Conservation (phyloP, 805 yeast genomes). For the Metahyphopichia silvanorum region DNA sequence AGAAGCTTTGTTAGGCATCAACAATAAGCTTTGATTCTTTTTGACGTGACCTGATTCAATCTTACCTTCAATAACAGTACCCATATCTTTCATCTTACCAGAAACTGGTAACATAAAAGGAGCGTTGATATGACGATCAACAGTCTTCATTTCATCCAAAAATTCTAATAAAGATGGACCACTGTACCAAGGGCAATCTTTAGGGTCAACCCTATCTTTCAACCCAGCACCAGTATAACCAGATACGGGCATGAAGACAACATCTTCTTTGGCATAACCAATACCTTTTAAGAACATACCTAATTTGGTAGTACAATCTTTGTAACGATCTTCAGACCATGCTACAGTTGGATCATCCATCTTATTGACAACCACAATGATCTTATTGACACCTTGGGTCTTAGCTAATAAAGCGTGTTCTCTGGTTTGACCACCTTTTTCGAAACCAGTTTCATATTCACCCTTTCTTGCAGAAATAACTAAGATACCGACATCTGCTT, state of each 20-base stretch:
- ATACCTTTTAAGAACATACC: constrained; percentile 76
- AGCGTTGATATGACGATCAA: constrained; percentile 83
- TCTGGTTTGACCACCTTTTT: constrained; percentile 98
- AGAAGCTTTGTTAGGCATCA: constrained; percentile 88
- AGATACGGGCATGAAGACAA: constrained; percentile 93
- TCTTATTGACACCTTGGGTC: constrained; percentile 95
- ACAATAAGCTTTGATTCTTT: constrained; percentile 67
- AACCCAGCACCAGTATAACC: constrained; percentile 97
- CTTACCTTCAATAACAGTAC: constrained; percentile 97
- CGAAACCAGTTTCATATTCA: constrained; percentile 98
- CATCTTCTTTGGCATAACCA: constrained; percentile 87
- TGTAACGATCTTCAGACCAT: constrained; percentile 96
- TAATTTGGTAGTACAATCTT: constrained; percentile 88
- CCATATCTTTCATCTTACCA: constrained; percentile 94
- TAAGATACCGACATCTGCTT: constrained; percentile 96
- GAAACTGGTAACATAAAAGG: constrained; percentile 97
- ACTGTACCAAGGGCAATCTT: constrained; percentile 85
- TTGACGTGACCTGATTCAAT: constrained; percentile 92
- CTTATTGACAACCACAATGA: constrained; percentile 92
- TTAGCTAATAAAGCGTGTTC: constrained; percentile 97
- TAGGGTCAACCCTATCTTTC: constrained; percentile 73
- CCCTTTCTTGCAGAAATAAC: constrained; percentile 99
- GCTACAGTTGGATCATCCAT: constrained; percentile 97
- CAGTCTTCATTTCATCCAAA: constrained; percentile 77
- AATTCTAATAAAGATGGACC: constrained; percentile 93